These are phyloP conservation scores for Galium porrigens DNA, from an alignment of 305 asterid genomes.

Conservation along the genomic window DNA sequence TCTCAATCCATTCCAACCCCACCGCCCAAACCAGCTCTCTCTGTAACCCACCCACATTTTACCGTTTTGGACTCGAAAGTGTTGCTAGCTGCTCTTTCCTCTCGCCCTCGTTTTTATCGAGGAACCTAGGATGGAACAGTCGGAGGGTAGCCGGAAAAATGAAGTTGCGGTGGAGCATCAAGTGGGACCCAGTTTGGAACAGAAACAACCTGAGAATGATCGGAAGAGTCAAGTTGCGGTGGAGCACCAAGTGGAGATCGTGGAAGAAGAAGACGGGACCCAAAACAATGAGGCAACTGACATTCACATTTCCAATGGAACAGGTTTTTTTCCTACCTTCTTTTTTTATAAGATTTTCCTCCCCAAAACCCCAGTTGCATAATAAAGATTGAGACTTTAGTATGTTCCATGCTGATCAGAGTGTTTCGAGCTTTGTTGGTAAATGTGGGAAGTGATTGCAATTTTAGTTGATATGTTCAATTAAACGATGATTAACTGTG, in stretches of 20 bases:
- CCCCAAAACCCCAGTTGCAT: background rate
- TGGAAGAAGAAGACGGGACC: conserved; percentile 9
- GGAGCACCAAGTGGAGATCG: conserved; percentile 10
- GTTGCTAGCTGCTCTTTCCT: background rate
- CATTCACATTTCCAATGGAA: background rate
- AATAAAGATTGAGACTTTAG: background rate
- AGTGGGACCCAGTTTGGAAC: background rate
- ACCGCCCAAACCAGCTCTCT: background rate
- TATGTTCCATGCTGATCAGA: background rate
- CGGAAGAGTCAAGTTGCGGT: conserved; percentile 7
- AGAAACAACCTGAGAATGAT: background rate
- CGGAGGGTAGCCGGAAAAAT: background rate
- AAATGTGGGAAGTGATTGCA: background rate
- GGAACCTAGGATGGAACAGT: background rate
- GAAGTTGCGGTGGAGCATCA: conserved; percentile 12
- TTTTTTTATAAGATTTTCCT: background rate
- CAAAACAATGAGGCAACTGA: background rate
- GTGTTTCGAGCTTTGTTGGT: background rate
- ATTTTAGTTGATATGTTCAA: background rate
- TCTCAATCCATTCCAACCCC: background rate
- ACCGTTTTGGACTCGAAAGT: background rate
- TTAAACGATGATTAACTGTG: background rate
- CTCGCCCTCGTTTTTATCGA: background rate
- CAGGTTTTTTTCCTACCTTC: background rate
- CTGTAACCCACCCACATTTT: background rate